These are phyloP conservation scores for Aureobasidium vineae DNA, from an alignment of 2,329 filamentous ascomycete species.

Conservation along the genomic window DNA sequence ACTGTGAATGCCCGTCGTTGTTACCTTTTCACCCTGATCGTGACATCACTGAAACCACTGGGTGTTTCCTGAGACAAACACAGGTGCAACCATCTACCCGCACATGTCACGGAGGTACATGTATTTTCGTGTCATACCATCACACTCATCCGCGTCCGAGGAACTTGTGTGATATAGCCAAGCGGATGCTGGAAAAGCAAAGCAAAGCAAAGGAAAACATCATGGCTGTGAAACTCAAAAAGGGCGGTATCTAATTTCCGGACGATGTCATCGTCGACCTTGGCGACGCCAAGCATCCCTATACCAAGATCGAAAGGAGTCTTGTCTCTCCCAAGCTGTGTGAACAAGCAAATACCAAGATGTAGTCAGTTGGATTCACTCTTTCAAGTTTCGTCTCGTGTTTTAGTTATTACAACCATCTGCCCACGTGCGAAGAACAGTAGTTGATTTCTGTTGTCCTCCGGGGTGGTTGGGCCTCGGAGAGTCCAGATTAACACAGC, in stretches of 20 bases:
- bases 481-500: slow-evolving; percentile 16
- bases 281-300: slow-evolving; percentile 6
- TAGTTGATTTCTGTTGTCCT: background rate
- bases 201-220: background rate
- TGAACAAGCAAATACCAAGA: background rate
- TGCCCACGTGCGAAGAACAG: background rate
- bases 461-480: background rate
- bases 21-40: background rate
- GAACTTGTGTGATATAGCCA: background rate
- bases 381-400: background rate
- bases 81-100: background rate
- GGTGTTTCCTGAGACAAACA: background rate
- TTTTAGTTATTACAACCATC: fast-evolving
- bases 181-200: background rate
- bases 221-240: background rate
- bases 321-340: background rate
- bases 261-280: slow-evolving; percentile 6
- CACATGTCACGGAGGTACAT: background rate
- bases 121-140: background rate
- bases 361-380: background rate
- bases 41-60: background rate
- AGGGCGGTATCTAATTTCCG: background rate
- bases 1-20: background rate
- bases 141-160: background rate
- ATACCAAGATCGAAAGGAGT: slow-evolving; percentile 8